These are phyloP conservation scores for Amanita bisporigera DNA, from an alignment of 1,284 basidiomycete species.

Conservation along the genomic window DNA sequence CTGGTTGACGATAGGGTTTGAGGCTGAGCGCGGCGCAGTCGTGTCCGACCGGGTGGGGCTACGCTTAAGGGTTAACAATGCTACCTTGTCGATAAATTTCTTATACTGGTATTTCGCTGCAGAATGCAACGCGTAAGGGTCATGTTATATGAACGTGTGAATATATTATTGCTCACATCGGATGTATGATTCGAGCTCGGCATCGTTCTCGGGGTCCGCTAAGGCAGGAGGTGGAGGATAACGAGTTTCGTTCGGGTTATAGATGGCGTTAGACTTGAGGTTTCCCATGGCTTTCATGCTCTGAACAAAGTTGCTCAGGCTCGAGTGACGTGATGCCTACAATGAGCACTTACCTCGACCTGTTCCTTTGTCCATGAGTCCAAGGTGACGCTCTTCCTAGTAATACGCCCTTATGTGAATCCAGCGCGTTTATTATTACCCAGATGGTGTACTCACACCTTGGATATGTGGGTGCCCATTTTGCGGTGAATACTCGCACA, in stretches of 20 bases:
- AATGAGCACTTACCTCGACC: slow-evolving; percentile 66
- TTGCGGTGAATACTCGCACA: slow-evolving; percentile 90
- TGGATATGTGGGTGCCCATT: slow-evolving; percentile 85
- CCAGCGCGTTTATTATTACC: slow-evolving; percentile 7
- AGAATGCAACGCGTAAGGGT: not conserved
- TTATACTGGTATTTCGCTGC: slow-evolving; percentile 78
- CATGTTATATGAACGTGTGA: not conserved
- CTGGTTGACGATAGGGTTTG: slow-evolving; percentile 28
- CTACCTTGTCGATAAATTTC: slow-evolving; percentile 59
- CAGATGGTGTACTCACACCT: slow-evolving; percentile 60
- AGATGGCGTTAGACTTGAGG: slow-evolving; percentile 71
- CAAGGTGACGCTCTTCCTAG: slow-evolving; percentile 82
- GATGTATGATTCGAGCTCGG: slow-evolving; percentile 85
- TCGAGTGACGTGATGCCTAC: slow-evolving; percentile 2
- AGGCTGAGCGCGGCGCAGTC: slow-evolving; percentile 27
- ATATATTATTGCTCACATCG: slow-evolving; percentile 56
- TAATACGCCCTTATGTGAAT: slow-evolving; percentile 4
- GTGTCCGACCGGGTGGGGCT: slow-evolving; percentile 53
- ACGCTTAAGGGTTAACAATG: slow-evolving; percentile 51
- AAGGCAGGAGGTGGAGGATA: slow-evolving; percentile 82
- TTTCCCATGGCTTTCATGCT: slow-evolving; percentile 81
- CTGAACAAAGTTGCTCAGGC: slow-evolving; percentile 37
- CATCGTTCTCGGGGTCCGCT: slow-evolving; percentile 79
- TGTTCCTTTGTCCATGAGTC: slow-evolving; percentile 88
- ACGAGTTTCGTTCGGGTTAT: slow-evolving; percentile 77